Percentiles rank a stretch among this genome's conserved stretches.
Evolutionary conservation across 2,329 filamentous ascomycete genomes (phyloP).

Genomic region (Curvularia sp.): DNA sequence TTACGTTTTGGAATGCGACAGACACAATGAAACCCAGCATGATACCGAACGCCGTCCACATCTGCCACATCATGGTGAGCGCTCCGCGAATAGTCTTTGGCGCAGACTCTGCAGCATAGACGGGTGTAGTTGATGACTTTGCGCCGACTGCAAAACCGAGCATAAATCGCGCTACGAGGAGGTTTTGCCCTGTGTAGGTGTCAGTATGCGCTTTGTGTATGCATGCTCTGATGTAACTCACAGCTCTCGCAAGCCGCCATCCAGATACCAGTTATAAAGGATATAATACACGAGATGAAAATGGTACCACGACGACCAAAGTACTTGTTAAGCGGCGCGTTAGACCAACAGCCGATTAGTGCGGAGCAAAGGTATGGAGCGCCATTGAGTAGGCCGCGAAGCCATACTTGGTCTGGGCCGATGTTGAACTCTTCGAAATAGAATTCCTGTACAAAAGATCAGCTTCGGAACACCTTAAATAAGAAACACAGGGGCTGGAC

Average conservation of each 20-base stretch:
- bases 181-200: conserved; percentile 27
- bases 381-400: conserved; percentile 39
- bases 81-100: conserved; percentile 59
- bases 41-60: conserved; percentile 50
- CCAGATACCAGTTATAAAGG: conserved; percentile 43
- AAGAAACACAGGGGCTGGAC: neutral
- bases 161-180: conserved; percentile 42
- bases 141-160: conserved; percentile 45
- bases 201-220: neutral
- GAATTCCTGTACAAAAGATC: conserved; percentile 27
- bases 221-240: neutral
- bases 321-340: conserved; percentile 42
- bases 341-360: conserved; percentile 52
- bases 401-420: conserved; percentile 35
- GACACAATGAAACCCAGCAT: conserved; percentile 44
- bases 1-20: conserved; percentile 39
- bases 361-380: conserved; percentile 41
- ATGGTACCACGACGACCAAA: conserved; percentile 45
- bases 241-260: conserved; percentile 42
- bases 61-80: conserved; percentile 62
- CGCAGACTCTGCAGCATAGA: conserved; percentile 58
- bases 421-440: conserved; percentile 42
- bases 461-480: neutral
- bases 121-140: conserved; percentile 52
- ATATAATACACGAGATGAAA: conserved; percentile 45